Evolutionary conservation across 345 rosid species (phyloP).

Genomic region (Brassica carinata): DNA sequence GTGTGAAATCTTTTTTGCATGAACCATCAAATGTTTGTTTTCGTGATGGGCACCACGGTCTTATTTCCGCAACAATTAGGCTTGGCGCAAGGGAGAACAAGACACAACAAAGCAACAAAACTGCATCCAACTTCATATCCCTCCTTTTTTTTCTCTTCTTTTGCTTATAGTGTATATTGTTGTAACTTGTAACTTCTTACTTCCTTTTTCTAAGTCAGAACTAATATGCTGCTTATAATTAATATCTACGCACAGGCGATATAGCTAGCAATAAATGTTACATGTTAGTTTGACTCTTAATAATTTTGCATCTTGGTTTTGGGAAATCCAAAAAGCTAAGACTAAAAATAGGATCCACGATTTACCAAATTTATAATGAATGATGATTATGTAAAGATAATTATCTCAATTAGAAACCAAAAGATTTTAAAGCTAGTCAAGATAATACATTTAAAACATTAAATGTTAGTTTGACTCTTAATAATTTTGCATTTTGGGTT

Average conservation of each 20-base stretch:
- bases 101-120: constrained; percentile 7
- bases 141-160: not conserved
- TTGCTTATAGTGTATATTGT: not conserved
- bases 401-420: too few relatives aligned
- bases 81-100: not conserved
- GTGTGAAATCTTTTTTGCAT: constrained; percentile 18
- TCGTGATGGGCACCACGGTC: constrained; percentile 33
- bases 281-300: not conserved
- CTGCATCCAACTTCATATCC: constrained; percentile 18
- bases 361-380: too few relatives aligned
- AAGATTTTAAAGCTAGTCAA: too few relatives aligned
- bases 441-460: too few relatives aligned
- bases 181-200: not conserved
- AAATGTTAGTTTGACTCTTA: not conserved
- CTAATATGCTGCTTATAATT: not conserved
- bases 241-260: not conserved
- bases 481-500: not conserved
- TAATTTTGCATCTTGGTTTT: not conserved
- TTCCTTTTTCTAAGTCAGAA: not conserved
- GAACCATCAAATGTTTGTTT: constrained; percentile 22
- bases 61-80: not conserved
- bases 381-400: too few relatives aligned
- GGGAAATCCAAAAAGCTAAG: not conserved
- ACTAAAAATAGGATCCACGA: not conserved
- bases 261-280: not conserved